Conservation (phyloP, 768 basidiomycete genomes). For the Tricholoma furcatifolium region DNA sequence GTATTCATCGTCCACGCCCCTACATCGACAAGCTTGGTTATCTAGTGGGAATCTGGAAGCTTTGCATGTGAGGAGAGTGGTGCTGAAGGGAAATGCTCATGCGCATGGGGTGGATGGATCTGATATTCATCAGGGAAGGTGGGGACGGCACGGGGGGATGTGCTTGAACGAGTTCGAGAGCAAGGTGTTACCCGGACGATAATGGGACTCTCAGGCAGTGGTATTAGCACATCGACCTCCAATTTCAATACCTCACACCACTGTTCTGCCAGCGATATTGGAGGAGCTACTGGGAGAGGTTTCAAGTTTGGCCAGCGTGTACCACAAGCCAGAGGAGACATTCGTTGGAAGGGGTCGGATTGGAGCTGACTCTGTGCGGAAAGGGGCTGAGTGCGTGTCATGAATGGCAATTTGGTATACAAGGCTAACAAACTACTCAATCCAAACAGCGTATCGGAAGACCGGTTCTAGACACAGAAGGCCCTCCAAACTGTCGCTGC, state of each 20-base stretch:
- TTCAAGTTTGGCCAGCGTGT: conserved; percentile 88
- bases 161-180: too few species aligned
- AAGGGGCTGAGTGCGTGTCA: conserved; percentile 54
- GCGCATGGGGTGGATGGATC: too few species aligned
- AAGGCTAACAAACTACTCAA: neutral
- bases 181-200: too few species aligned
- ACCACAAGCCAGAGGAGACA: conserved; percentile 95
- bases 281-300: conserved; percentile 93
- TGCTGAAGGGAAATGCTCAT: too few species aligned
- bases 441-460: conserved; percentile 53
- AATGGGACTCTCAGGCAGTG: conserved; percentile 48
- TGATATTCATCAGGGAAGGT: too few species aligned
- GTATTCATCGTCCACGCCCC: too few species aligned
- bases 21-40: too few species aligned
- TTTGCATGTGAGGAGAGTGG: too few species aligned
- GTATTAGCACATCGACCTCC: conserved; percentile 91
- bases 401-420: conserved; percentile 1
- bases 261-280: conserved; percentile 80
- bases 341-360: conserved; percentile 92
- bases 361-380: conserved; percentile 75
- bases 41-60: too few species aligned
- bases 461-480: conserved; percentile 71
- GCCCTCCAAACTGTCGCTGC: conserved; percentile 89
- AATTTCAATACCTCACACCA: conserved; percentile 89
- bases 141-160: too few species aligned